phyloP scores from a whole-genome alignment of 495 filamentous ascomycete species.

The Podospora conica region DNA sequence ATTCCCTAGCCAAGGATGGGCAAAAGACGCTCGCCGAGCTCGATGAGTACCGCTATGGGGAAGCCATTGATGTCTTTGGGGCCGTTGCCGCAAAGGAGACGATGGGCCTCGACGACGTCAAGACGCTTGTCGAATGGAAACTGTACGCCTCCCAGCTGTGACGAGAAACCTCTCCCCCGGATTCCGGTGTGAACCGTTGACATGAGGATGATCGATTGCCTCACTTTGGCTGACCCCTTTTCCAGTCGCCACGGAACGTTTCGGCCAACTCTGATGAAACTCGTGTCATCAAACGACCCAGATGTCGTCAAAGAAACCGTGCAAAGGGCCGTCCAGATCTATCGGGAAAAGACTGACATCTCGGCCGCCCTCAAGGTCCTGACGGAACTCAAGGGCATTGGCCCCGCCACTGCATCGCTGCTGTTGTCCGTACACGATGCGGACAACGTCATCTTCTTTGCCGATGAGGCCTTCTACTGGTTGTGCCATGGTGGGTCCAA shows the following conservation, averaged over 20 bases:
- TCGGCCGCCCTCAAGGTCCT: constrained; percentile 45
- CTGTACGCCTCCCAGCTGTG: constrained; percentile 44
- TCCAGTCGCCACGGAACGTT: constrained; percentile 59
- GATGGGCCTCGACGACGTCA: constrained; percentile 41
- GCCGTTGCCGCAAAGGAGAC: constrained; percentile 18
- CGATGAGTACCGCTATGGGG: constrained; percentile 44
- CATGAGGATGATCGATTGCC: neutral
- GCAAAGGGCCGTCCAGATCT: constrained; percentile 41
- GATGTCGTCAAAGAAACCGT: constrained; percentile 39
- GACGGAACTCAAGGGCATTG: constrained; percentile 54
- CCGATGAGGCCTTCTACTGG: constrained; percentile 70
- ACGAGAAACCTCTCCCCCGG: neutral
- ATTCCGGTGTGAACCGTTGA: neutral
- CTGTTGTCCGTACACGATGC: constrained; percentile 57
- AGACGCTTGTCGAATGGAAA: constrained; percentile 68
- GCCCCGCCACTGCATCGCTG: constrained; percentile 67
- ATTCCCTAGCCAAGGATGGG: constrained; percentile 32
- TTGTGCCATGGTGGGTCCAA: constrained; percentile 44
- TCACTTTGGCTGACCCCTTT: neutral
- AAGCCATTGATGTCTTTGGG: constrained; percentile 35
- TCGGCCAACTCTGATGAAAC: constrained; percentile 60
- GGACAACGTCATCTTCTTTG: constrained; percentile 61
- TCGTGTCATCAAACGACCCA: constrained; percentile 55
- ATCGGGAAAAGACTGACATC: constrained; percentile 41
- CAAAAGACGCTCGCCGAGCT: constrained; percentile 42